These are phyloP conservation scores for Claviceps digitariae DNA, from an alignment of 2,329 filamentous ascomycete species.

Conservation along the genomic window DNA sequence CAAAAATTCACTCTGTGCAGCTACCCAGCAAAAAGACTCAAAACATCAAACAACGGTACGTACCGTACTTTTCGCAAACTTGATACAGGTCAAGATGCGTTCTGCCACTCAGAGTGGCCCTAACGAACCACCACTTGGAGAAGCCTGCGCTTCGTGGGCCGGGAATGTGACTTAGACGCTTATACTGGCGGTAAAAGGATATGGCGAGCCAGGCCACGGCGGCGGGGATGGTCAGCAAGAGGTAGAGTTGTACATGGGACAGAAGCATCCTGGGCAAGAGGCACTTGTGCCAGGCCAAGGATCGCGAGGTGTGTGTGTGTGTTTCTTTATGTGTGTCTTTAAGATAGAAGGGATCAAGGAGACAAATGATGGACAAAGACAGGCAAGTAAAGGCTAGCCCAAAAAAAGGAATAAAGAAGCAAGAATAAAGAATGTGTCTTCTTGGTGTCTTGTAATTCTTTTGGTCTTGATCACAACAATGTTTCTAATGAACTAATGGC, in stretches of 20 bases:
- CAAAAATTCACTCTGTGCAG: too few relatives aligned
- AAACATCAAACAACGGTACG: background rate
- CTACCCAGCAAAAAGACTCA: too few relatives aligned
- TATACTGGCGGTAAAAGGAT: constrained; percentile 14
- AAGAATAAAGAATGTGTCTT: too few relatives aligned
- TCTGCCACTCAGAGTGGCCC: constrained; percentile 16
- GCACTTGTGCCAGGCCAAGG: too few relatives aligned
- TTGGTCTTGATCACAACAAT: too few relatives aligned
- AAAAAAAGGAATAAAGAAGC: background rate
- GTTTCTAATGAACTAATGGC: too few relatives aligned
- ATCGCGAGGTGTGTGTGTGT: too few relatives aligned
- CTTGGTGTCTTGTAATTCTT: too few relatives aligned
- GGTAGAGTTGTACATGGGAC: background rate
- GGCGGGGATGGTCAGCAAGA: constrained; percentile 1
- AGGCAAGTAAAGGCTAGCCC: background rate
- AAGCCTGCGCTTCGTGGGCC: constrained; percentile 25
- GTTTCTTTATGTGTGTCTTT: too few relatives aligned
- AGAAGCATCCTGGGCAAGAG: background rate
- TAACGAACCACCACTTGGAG: constrained; percentile 26
- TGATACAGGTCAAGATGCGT: constrained; percentile 23
- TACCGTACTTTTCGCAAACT: constrained; percentile 22
- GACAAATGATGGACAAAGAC: background rate
- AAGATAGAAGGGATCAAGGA: too few relatives aligned
- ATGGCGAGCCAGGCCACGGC: constrained; percentile 7
- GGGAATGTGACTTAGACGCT: constrained; percentile 25